Percentiles rank a stretch among this genome's conserved stretches.
Evolutionary conservation across 805 yeast genomes (phyloP).

Genomic region (Hanseniaspora taiwanica): DNA sequence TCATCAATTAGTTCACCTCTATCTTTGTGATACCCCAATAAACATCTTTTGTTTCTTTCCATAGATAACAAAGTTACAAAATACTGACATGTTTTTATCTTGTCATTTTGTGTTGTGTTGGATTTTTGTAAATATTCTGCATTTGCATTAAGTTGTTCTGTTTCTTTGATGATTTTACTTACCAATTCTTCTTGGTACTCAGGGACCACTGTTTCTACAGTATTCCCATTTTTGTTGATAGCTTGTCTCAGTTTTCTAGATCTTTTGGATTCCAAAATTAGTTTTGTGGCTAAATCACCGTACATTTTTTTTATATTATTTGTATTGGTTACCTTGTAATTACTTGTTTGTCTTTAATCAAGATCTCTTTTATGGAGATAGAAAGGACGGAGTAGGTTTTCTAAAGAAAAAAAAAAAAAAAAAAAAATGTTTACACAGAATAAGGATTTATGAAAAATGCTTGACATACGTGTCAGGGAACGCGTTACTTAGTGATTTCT

Average conservation of each 20-base stretch:
- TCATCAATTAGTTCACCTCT: constrained; percentile 57
- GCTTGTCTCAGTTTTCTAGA: constrained; percentile 36
- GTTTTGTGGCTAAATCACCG: constrained; percentile 75
- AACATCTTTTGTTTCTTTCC: constrained; percentile 80
- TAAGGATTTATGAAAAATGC: background rate
- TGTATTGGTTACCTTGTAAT: background rate
- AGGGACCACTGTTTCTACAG: constrained; percentile 32
- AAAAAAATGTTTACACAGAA: background rate
- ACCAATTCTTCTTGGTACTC: constrained; percentile 61
- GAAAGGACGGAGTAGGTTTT: too few species aligned
- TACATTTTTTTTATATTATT: constrained; percentile 40
- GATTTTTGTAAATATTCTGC: constrained; percentile 31
- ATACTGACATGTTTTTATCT: constrained; percentile 46
- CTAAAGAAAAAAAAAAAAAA: too few species aligned
- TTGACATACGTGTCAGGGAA: background rate
- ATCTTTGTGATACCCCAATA: constrained; percentile 67
- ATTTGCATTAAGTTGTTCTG: constrained; percentile 44
- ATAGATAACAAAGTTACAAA: constrained; percentile 51
- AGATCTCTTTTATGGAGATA: too few species aligned
- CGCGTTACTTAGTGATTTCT: too few species aligned
- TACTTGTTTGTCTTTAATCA: background rate
- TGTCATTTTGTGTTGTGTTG: constrained; percentile 24
- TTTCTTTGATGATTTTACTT: constrained; percentile 58
- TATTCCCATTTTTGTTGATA: constrained; percentile 10
- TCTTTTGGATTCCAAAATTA: constrained; percentile 77